Base-by-base conservation (phyloP, 1,284 basidiomycete species). In the Phlebopus sp. region DNA sequence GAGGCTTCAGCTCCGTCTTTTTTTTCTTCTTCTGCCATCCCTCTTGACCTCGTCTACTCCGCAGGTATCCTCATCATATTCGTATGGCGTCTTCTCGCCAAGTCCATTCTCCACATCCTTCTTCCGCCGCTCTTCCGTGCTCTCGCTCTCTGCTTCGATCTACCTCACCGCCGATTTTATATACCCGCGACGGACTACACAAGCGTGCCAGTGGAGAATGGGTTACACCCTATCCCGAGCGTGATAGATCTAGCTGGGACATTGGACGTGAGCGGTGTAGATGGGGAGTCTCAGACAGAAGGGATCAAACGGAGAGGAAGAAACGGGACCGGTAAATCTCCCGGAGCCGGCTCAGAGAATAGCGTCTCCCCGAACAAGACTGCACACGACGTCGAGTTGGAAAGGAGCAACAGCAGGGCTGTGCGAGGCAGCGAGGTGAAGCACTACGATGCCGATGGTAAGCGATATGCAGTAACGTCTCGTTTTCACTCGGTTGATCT, bases 371-470 rank as follows among this genome's bases (percentile, higher is more conserved):
- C 5, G 55, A 51, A 46, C 5, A 56, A 51, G 31, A 49, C 37
- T 2, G 52, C 46, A 8, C 48, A 44, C 6, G 35, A 46, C 19
- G 23, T 36, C 4, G 64, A 49, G 15, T 56, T 49, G 15, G 57
- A 55, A 45, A 63, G 54, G 51, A 54, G 53, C 6, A n/a, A n/a
- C n/a, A 23, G 21, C n/a, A 58, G 53, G 13, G 59, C 58, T 36
- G 35, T 70, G 46, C 73, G 69, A 57, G 25, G 44, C 10, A 56
- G 69, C 47, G 64, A 67, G 40, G 70, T 66, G 25, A 63, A 70
- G 27, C 87, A 89, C 69, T 92, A 92, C 62, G 90, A 93, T 70
- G 88, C 89, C 14, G 89, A 92, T 70, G 90, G 87, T 92, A 54
- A 58, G 79, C 70, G 13, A 6, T 41, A n/a, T n/a, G n/a, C 21